Evolutionary conservation across 305 asterid genomes (phyloP), one percentile per base, ranked within the genome.

Genomic region (Fraxinus xanthoxyloides): DNA sequence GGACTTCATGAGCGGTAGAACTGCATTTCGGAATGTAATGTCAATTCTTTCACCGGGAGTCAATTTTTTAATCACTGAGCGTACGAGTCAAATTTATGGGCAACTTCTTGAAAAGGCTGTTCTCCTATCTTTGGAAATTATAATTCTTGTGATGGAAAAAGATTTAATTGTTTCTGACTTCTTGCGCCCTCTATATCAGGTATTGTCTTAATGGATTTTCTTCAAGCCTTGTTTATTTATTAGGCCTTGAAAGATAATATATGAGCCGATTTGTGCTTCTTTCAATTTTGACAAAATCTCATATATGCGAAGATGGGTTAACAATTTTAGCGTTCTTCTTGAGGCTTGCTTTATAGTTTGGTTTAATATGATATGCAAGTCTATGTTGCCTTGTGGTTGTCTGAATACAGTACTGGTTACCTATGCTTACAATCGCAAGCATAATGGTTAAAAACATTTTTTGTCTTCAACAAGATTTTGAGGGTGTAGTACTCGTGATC

Each of bases 1-100:
- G 99, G 99, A 96, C 83, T 93, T 94, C 85, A 94, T 94, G 99
- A 94, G 98, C 80, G 98, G 98, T 81, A 96, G 90, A 88, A 90
- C 91, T 75, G 87, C 92, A 80, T 94, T 94, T 74, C 90, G 98
- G 77, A 96, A 96, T 86, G 84, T 92, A 80, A 89, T 94, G 98
- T 87, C 93, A 59, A 93, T 93, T 89, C 87, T 96, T 80, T 86
- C 86, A 84, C 93, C 93, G 9, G 99, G 98, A 87, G 99, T 93
- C 74, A 89, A 89, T 90, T 86, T 85, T 85, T 84, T 92, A 61
- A 91, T 91, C 80, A 74, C 88, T n/a, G 94, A 93, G 81, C 92
- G 94, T 17, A 88, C 95, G 21, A 90, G 87, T 89, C 95, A 94
- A 87, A 90, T 87, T 81, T 90, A 94, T 79, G 99, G 99, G 85